Percentiles rank a stretch among this genome's conserved stretches.
These are phyloP conservation scores for Pugionium dolabratum DNA, from an alignment of 345 rosid genomes.

Conservation along the genomic window DNA sequence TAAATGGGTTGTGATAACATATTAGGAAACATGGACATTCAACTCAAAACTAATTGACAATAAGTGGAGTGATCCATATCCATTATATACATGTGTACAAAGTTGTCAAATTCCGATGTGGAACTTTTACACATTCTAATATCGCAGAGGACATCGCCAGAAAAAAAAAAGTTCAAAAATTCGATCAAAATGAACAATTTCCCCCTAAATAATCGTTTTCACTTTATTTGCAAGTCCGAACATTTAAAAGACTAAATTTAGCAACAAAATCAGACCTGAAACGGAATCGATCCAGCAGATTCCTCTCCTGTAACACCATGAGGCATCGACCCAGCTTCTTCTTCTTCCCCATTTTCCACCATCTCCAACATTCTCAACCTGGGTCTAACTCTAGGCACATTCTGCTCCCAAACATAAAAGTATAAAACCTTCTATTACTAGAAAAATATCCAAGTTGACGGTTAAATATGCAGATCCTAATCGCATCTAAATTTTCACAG, in stretches of 20 bases:
- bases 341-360: constrained; percentile 38
- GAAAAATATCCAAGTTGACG: too few species aligned
- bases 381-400: constrained; percentile 55
- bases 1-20: too few species aligned
- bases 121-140: too few species aligned
- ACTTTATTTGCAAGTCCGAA: background rate
- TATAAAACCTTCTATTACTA: background rate
- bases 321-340: constrained; percentile 44
- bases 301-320: constrained; percentile 68
- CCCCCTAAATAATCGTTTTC: constrained; percentile 10
- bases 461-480: background rate
- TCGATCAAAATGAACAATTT: background rate
- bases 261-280: constrained; percentile 55
- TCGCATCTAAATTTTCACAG: background rate
- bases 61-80: too few species aligned
- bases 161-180: background rate
- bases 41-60: too few species aligned
- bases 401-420: constrained; percentile 40
- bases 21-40: too few species aligned
- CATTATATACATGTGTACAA: too few species aligned
- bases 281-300: constrained; percentile 60
- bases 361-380: constrained; percentile 58
- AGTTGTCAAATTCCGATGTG: too few species aligned
- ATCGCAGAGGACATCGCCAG: background rate
- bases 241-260: background rate